These are phyloP conservation scores for Blumeria graminis DNA, from an alignment of 2,329 filamentous ascomycete species.

Conservation along the genomic window DNA sequence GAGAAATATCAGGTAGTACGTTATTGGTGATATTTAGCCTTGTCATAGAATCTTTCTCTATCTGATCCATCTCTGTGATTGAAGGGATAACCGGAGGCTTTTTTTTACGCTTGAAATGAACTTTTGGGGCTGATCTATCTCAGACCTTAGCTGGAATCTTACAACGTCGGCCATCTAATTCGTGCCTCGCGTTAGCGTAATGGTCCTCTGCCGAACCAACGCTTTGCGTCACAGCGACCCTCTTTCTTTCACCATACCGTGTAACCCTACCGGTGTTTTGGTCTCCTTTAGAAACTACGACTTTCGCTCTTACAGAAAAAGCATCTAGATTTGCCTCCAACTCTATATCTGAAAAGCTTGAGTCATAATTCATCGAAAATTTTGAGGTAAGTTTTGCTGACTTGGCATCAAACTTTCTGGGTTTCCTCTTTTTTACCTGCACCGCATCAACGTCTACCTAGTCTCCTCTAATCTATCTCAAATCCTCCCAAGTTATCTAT, in stretches of 20 bases:
- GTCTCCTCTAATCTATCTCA: neutral
- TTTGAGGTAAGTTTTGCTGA: neutral
- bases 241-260: neutral
- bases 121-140: neutral
- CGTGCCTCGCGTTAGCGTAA: neutral
- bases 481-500: neutral
- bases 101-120: neutral
- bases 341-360: neutral
- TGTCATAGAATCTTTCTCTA: neutral
- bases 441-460: neutral
- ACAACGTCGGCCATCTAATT: neutral
- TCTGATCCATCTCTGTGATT: neutral
- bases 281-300: neutral
- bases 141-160: neutral
- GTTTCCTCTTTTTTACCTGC: neutral
- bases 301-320: neutral
- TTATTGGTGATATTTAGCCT: neutral
- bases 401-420: neutral
- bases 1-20: neutral
- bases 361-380: neutral
- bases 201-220: neutral
- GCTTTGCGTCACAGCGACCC: neutral
- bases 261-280: neutral
- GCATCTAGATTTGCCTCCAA: neutral
- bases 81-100: neutral